Base-by-base conservation (phyloP, 1,284 basidiomycete genomes). In the Rhizoctonia solani region DNA sequence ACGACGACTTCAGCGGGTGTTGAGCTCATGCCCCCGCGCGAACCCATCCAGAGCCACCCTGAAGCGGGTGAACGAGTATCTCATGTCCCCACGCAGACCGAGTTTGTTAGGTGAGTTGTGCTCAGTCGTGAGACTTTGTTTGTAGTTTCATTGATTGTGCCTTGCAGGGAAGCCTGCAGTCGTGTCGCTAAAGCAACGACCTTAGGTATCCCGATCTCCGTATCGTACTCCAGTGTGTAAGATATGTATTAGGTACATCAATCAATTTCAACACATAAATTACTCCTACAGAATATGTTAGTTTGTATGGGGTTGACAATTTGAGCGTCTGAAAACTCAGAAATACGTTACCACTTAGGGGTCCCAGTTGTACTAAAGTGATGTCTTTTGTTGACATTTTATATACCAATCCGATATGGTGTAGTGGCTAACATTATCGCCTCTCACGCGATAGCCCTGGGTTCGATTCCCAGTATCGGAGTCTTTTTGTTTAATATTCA, bases 1-100 rank as follows among this genome's bases (percentile, higher is more conserved):
- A 30, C 87, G 80, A 27, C 80, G 92, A 14, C 78, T 94, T 39
- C 87, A 93, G 73, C 94, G 92, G 92, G 85, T 93, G 56, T 88
- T 92, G 67, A 79, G 85, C 3, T 86, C 85, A 72, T 77, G 83
- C n/a, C 85, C 90, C 1, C 76, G 81, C 55, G 86, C 88, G 1
- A 92, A 93, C 72, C 91, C 92, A 1, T 85, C 88, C 27, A 81
- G 92, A 50, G 81, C 82, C 6, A 91, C 88, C 23, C 79, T 93
- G 67, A 90, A 93, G 74, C 80, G 87, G 6, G 84, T 93, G 47
- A 92, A 93, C 72, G 88, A 91, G 72, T 90, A 83, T 71, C 77
- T 93, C 27, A 79, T 92, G 66, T 71, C 69, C 14, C 54, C 67
- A 80, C 79, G 54, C 79, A 81, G n/a, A 81, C 78, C 69, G 83